Evolutionary conservation across 306 rosid species (phyloP).

Genomic region (Sindora glabra): DNA sequence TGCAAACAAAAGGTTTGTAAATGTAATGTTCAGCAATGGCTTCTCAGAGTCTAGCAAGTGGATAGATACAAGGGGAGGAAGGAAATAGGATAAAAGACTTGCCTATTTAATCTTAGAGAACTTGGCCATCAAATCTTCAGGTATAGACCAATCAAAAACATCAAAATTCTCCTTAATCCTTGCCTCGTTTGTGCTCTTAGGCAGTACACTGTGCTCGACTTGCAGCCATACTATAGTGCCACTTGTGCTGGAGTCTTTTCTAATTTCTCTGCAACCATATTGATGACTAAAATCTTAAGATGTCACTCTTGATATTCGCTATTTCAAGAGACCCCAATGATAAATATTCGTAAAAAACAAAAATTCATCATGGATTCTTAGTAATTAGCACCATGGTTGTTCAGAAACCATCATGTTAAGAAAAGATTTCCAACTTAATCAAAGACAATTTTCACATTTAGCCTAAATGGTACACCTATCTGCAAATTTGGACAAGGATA

Average conservation of each 20-base stretch:
- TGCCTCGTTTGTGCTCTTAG: slow-evolving; percentile 47
- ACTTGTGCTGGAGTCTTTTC: slow-evolving; percentile 60
- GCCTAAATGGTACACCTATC: too few relatives aligned
- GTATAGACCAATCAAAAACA: slow-evolving; percentile 50
- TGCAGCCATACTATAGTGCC: slow-evolving; percentile 67
- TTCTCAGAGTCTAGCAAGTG: too few relatives aligned
- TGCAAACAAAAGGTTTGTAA: too few relatives aligned
- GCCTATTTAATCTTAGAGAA: slow-evolving; percentile 46
- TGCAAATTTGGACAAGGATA: too few relatives aligned
- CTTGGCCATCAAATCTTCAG: slow-evolving; percentile 42
- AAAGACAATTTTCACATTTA: background rate
- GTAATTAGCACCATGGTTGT: background rate
- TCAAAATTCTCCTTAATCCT: slow-evolving; percentile 56
- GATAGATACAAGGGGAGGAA: too few relatives aligned
- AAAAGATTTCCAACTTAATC: background rate
- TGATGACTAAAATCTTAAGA: slow-evolving; percentile 47
- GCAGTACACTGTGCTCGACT: slow-evolving; percentile 54
- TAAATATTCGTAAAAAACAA: slow-evolving; percentile 45
- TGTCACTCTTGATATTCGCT: slow-evolving; percentile 39
- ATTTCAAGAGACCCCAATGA: slow-evolving; percentile 69
- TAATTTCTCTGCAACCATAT: slow-evolving; percentile 31
- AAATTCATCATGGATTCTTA: background rate
- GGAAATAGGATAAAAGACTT: background rate
- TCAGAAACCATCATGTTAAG: background rate
- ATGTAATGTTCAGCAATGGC: too few relatives aligned